Conservation (phyloP, 2,329 filamentous ascomycete species). For the Tolypocladium capitatum region DNA sequence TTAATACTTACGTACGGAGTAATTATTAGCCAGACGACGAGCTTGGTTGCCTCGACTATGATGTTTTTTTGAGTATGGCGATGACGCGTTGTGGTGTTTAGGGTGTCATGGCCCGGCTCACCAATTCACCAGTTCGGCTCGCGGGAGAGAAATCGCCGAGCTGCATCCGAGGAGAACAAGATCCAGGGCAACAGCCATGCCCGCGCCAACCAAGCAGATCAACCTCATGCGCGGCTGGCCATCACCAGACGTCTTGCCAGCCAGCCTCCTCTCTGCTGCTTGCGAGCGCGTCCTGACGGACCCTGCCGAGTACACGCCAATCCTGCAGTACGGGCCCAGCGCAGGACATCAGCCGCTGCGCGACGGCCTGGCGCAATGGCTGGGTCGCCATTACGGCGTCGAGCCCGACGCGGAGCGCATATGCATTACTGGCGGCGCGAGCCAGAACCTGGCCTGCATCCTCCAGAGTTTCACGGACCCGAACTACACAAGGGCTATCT, state of each 20-base stretch:
- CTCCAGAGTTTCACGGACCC: constrained; percentile 74
- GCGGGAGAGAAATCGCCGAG: neutral
- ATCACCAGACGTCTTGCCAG: constrained; percentile 48
- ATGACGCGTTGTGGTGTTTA: no score
- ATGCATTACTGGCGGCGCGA: constrained; percentile 73
- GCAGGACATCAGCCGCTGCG: constrained; percentile 59
- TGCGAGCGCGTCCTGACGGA: constrained; percentile 48
- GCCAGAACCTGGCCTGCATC: constrained; percentile 66
- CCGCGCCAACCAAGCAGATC: constrained; percentile 30
- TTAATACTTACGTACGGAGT: no score
- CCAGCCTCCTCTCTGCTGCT: constrained; percentile 45
- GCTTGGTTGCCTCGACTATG: no score
- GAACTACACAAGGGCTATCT: constrained; percentile 58
- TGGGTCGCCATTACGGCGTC: constrained; percentile 46
- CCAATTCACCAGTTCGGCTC: neutral
- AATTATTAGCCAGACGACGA: no score
- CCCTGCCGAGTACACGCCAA: constrained; percentile 43
- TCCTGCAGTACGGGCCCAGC: constrained; percentile 71
- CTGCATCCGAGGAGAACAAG: neutral
- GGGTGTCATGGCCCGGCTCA: neutral
- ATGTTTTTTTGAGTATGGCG: no score
- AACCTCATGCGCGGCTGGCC: constrained; percentile 62
- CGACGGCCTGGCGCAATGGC: constrained; percentile 55
- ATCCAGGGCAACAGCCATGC: constrained; percentile 5
- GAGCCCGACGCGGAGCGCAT: constrained; percentile 43